These are phyloP conservation scores for Salix arbutifolia DNA, from an alignment of 345 rosid species.

Conservation along the genomic window DNA sequence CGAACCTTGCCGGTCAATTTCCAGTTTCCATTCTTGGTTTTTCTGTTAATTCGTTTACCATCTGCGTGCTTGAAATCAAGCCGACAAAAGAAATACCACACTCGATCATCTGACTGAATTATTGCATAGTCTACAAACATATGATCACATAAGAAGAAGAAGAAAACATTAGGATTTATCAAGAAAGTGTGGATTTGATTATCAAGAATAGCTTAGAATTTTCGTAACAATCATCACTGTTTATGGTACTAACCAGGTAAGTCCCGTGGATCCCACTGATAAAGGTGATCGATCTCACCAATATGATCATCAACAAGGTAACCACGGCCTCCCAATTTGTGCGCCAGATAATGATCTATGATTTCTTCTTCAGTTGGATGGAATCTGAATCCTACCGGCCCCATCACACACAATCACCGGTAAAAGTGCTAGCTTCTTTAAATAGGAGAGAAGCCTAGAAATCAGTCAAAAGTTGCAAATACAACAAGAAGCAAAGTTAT, in stretches of 20 bases:
- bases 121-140: not conserved
- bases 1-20: conserved; percentile 39
- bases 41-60: conserved; percentile 23
- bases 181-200: not conserved
- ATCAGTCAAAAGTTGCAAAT: not conserved
- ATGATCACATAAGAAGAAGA: not conserved
- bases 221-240: not conserved
- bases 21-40: conserved; percentile 38
- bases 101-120: conserved; percentile 11
- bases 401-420: not conserved
- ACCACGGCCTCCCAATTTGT: conserved; percentile 19
- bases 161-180: not conserved
- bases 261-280: conserved; percentile 18
- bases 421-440: not conserved
- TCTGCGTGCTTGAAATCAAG: conserved; percentile 8
- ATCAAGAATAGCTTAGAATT: not conserved
- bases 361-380: conserved; percentile 28
- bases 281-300: conserved; percentile 12
- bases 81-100: conserved; percentile 38
- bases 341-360: conserved; percentile 12
- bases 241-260: conserved; percentile 32
- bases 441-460: not conserved
- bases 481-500: not conserved
- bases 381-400: conserved; percentile 24
- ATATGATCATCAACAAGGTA: conserved; percentile 1